Conservation (phyloP, 2,329 filamentous ascomycete genomes). For the Aspergillus bombycis region DNA sequence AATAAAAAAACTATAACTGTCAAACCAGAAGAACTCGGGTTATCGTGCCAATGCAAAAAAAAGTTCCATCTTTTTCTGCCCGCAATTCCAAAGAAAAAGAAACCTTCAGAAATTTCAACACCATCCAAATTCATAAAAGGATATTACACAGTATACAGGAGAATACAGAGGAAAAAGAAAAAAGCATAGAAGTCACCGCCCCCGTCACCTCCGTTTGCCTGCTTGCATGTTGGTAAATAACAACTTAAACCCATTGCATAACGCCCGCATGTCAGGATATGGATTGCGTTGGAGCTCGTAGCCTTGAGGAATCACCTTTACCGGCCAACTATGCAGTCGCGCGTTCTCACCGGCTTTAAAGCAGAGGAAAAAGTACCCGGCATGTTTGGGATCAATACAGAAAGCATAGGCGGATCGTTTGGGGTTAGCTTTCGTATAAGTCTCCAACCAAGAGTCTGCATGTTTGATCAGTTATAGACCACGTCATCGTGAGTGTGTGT, state of each 20-base stretch:
- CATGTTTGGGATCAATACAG: conserved; percentile 88
- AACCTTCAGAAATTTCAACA: neutral
- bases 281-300: conserved; percentile 87
- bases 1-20: neutral
- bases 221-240: conserved; percentile 69
- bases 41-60: neutral
- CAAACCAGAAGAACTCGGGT: neutral
- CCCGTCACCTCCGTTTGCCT: conserved; percentile 24
- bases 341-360: conserved; percentile 88
- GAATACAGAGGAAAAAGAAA: neutral
- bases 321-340: conserved; percentile 74
- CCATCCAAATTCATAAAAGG: neutral
- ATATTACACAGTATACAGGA: neutral
- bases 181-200: conserved; percentile 6
- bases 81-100: neutral
- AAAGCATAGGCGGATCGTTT: conserved; percentile 93
- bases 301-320: conserved; percentile 89
- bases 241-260: conserved; percentile 97
- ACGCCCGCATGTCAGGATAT: conserved; percentile 91
- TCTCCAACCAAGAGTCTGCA: conserved; percentile 90
- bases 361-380: conserved; percentile 93
- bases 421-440: conserved; percentile 94
- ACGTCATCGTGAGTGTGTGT: neutral
- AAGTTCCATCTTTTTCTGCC: conserved; percentile 1
- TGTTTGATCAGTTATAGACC: conserved; percentile 7